Conservation (phyloP, 768 basidiomycete genomes). For the Leucocoprinus leucothites region DNA sequence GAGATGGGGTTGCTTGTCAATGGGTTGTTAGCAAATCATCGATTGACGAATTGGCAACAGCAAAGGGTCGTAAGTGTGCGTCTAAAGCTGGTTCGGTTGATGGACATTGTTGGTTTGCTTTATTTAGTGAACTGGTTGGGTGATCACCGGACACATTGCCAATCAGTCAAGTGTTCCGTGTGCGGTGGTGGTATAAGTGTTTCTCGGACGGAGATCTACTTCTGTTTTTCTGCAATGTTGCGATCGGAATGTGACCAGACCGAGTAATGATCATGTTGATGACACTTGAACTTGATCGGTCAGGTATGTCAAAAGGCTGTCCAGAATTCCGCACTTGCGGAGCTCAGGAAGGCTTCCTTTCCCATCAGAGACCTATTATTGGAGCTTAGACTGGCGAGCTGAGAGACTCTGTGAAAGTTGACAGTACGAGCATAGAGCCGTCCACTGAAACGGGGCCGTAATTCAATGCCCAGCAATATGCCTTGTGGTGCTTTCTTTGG, state of each 20-base stretch:
- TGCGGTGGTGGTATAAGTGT: no score
- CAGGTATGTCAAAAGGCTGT: not conserved
- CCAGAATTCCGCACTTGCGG: not conserved
- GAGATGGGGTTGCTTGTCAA: not conserved
- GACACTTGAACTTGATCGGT: not conserved
- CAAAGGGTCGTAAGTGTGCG: not conserved
- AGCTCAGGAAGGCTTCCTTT: not conserved
- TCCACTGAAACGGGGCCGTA: no score
- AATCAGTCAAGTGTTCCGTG: not conserved
- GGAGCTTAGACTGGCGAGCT: no score
- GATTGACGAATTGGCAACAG: not conserved
- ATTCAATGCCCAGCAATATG: no score
- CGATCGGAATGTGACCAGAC: no score
- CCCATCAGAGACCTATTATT: not conserved
- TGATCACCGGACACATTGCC: not conserved
- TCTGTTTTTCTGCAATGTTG: no score
- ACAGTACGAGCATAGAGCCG: no score
- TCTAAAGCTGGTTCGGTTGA: not conserved
- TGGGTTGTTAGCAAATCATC: slow-evolving; percentile 2
- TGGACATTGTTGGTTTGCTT: not conserved
- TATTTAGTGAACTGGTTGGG: no score
- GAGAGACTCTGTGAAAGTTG: no score
- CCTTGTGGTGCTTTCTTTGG: no score
- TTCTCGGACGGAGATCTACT: no score
- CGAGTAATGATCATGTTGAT: not conserved